Conservation (phyloP, 208 protist genomes). For the Trichomonas gallinae region DNA sequence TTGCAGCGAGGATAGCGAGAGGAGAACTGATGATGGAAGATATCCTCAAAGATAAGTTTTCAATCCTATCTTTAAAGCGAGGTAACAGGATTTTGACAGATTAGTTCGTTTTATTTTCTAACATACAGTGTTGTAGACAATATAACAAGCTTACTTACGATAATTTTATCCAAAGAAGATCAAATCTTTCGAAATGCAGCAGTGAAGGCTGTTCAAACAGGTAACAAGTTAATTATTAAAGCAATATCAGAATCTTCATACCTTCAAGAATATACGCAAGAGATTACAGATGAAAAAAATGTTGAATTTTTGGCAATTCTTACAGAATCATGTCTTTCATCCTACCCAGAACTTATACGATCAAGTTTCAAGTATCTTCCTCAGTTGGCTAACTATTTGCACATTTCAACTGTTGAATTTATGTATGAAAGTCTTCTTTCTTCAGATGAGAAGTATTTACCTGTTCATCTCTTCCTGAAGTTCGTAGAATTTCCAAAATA, state of each 20-base stretch:
- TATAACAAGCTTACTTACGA: background rate
- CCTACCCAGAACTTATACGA: background rate
- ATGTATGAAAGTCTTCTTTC: background rate
- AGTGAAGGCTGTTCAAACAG: background rate
- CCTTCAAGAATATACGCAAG: background rate
- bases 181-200: background rate
- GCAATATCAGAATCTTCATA: background rate
- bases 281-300: background rate
- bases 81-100: background rate
- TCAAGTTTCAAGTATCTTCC: background rate
- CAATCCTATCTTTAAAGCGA: background rate
- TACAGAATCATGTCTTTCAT: background rate
- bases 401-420: background rate
- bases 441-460: background rate
- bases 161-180: background rate
- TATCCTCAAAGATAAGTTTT: background rate
- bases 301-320: background rate
- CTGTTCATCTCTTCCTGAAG: background rate
- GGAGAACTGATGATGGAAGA: background rate
- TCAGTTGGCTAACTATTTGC: background rate
- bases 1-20: background rate
- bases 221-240: background rate
- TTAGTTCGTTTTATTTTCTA: background rate
- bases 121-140: background rate
- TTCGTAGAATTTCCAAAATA: background rate